phyloP scores from a whole-genome alignment of 805 yeast genomes.

The Metschnikowia matae region DNA sequence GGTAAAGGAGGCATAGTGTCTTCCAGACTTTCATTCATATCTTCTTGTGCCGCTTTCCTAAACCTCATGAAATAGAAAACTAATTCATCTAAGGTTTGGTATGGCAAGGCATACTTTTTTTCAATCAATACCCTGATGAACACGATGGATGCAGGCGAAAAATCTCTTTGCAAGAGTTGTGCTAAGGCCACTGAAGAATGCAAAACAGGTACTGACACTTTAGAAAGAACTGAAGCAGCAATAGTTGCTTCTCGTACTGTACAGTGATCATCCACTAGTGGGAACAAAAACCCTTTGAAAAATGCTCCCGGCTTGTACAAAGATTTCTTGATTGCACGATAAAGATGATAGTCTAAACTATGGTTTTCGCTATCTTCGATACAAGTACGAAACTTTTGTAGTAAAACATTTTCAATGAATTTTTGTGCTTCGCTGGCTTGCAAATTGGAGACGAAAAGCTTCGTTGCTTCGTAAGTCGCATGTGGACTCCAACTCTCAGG shows the following conservation, averaged over 20 bases:
- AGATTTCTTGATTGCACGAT: constrained; percentile 87
- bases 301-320: constrained; percentile 96
- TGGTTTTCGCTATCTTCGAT: constrained; percentile 74
- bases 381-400: constrained; percentile 67
- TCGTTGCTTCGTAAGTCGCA: constrained; percentile 91
- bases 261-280: constrained; percentile 84
- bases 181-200: constrained; percentile 96
- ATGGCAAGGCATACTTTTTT: constrained; percentile 94
- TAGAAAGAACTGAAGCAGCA: constrained; percentile 85
- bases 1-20: constrained; percentile 64
- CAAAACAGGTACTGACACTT: constrained; percentile 87
- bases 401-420: constrained; percentile 63
- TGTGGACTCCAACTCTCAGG: constrained; percentile 95
- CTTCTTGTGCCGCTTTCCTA: constrained; percentile 55
- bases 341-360: constrained; percentile 84
- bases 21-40: constrained; percentile 29
- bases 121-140: constrained; percentile 87
- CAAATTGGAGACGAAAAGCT: constrained; percentile 86
- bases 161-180: constrained; percentile 74
- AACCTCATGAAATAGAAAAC: constrained; percentile 94
- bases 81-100: constrained; percentile 90
- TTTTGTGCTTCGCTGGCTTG: constrained; percentile 84
- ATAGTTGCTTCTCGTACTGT: constrained; percentile 91
- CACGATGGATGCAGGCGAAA: constrained; percentile 83
- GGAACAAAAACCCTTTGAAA: constrained; percentile 93